Evolutionary conservation across 805 yeast species (phyloP).

Genomic region (Metschnikowia hibisci): DNA sequence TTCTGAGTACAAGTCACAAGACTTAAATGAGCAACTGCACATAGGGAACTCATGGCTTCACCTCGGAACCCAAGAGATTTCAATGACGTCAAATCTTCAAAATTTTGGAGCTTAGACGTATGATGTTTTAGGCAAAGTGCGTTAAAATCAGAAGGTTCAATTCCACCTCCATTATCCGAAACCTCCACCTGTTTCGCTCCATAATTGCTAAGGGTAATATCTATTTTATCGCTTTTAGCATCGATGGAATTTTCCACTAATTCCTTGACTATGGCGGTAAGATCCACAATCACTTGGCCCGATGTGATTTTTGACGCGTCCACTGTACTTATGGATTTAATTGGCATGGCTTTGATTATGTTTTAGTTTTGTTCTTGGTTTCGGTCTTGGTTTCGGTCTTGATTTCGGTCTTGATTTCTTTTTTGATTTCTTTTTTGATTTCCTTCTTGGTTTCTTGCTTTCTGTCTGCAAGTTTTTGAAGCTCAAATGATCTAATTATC

Average conservation of each 20-base stretch:
- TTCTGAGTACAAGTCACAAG: constrained; percentile 48
- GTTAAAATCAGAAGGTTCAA: constrained; percentile 47
- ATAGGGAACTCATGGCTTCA: constrained; percentile 71
- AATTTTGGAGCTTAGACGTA: constrained; percentile 60
- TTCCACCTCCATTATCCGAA: constrained; percentile 67
- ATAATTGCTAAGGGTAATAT: constrained; percentile 61
- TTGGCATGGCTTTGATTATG: constrained; percentile 10
- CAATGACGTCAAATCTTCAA: constrained; percentile 51
- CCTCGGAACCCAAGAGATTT: constrained; percentile 73
- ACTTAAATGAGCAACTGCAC: constrained; percentile 46
- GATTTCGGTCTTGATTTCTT: no score
- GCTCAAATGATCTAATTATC: no score
- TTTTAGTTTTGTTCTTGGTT: not conserved
- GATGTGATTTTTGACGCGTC: constrained; percentile 81
- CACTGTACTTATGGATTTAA: constrained; percentile 24
- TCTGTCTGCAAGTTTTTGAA: no score
- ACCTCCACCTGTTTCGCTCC: constrained; percentile 73
- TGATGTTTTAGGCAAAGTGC: constrained; percentile 56
- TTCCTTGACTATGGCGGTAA: constrained; percentile 78
- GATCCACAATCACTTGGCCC: constrained; percentile 86
- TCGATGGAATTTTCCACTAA: constrained; percentile 84
- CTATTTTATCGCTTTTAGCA: constrained; percentile 66
- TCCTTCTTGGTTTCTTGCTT: no score
- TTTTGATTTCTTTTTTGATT: no score
- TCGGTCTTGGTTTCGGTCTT: not conserved